Percentiles rank a stretch among this genome's conserved stretches.
Evolutionary conservation across 371 early-diverging fungal genomes (phyloP).

Genomic region (Batrachochytrium dendrobatidis): DNA sequence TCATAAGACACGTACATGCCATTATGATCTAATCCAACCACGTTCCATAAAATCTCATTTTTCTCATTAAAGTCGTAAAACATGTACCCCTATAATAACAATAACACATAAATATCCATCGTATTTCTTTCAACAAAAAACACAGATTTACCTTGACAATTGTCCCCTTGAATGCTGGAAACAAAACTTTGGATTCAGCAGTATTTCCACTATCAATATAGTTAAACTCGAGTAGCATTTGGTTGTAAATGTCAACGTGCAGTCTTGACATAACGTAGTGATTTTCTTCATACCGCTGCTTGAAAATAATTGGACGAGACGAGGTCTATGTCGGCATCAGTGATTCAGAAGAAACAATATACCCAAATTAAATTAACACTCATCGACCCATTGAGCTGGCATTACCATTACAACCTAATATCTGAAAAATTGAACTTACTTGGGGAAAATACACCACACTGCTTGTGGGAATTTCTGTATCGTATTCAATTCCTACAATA

Average conservation of each 20-base stretch:
- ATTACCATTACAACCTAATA: background rate
- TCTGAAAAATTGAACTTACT: background rate
- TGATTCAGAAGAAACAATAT: background rate
- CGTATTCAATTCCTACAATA: background rate
- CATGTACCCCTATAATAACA: background rate
- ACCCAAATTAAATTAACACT: too few species aligned
- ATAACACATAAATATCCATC: too few species aligned
- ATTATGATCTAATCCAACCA: background rate
- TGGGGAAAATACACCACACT: too few species aligned
- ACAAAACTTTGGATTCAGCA: background rate
- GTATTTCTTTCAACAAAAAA: background rate
- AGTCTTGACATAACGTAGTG: background rate
- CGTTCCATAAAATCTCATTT: background rate
- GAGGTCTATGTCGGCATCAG: background rate
- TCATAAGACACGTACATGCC: background rate
- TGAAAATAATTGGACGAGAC: too few species aligned
- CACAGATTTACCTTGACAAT: background rate
- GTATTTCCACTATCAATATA: background rate
- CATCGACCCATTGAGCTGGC: background rate
- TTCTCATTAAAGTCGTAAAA: background rate
- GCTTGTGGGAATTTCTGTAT: too few species aligned
- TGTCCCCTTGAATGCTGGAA: background rate
- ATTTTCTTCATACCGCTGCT: background rate
- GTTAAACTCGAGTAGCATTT: background rate
- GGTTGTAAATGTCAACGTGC: background rate